Percentiles rank a stretch among this genome's conserved stretches.
Evolutionary conservation across 2,329 filamentous ascomycete species (phyloP).

Genomic region (Epichloe gansuensis): DNA sequence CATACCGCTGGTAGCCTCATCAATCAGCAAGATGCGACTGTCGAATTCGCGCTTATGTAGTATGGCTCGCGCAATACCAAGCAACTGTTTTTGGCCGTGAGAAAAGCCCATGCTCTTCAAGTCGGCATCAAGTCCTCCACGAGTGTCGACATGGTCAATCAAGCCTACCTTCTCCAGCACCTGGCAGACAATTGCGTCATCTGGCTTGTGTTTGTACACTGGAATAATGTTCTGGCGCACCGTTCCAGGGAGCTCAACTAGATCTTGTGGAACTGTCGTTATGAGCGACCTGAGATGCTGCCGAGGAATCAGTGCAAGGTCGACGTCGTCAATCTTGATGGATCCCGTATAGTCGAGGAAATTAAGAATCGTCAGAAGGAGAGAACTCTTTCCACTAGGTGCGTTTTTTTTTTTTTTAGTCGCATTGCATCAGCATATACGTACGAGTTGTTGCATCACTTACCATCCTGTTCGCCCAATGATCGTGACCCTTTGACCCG

Average conservation of each 20-base stretch:
- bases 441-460: not conserved
- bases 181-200: slow-evolving; percentile 5
- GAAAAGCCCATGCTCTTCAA: slow-evolving; percentile 6
- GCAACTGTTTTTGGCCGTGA: slow-evolving; percentile 8
- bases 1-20: slow-evolving; percentile 5
- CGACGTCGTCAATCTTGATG: slow-evolving; percentile 13
- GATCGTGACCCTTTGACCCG: slow-evolving; percentile 7
- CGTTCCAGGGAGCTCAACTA: slow-evolving; percentile 7
- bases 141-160: not conserved
- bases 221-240: slow-evolving; percentile 1
- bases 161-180: slow-evolving; percentile 9
- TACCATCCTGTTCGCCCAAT: slow-evolving; percentile 9
- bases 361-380: not conserved
- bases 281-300: slow-evolving; percentile 15
- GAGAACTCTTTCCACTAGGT: slow-evolving; percentile 13
- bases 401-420: no score
- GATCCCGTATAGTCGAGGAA: no score
- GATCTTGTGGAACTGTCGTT: slow-evolving; percentile 19
- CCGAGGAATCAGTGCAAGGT: slow-evolving; percentile 13
- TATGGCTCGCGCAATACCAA: slow-evolving; percentile 6
- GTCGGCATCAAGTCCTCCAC: slow-evolving; percentile 5
- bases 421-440: not conserved
- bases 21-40: not conserved
- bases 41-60: not conserved
- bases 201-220: not conserved